Percentiles rank a stretch among this genome's conserved stretches.
Evolutionary conservation across 441 rosid genomes (phyloP).

Genomic region (Erodium trifolium): DNA sequence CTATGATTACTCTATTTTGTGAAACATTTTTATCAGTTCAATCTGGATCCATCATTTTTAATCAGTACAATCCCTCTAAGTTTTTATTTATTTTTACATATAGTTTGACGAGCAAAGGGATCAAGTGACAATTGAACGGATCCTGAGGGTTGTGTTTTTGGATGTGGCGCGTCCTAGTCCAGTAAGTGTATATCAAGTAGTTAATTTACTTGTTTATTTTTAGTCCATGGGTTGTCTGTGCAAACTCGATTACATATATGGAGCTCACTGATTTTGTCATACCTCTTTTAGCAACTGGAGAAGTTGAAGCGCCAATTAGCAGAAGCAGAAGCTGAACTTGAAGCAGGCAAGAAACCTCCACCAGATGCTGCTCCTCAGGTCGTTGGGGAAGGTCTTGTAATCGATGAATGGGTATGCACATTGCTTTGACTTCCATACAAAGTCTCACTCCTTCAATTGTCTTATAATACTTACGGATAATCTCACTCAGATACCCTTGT

Average conservation of each 20-base stretch:
- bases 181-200: constrained; percentile 29
- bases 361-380: constrained; percentile 52
- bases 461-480: background rate
- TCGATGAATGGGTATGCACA: constrained; percentile 63
- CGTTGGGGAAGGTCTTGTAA: constrained; percentile 62
- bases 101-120: constrained; percentile 69
- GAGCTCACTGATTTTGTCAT: background rate
- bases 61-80: background rate
- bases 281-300: constrained; percentile 41
- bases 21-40: background rate
- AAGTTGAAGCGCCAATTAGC: constrained; percentile 54
- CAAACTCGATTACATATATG: background rate
- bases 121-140: constrained; percentile 46
- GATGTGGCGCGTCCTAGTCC: constrained; percentile 44
- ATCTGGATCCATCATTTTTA: background rate
- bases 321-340: constrained; percentile 67
- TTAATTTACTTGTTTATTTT: background rate
- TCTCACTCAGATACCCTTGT: no score
- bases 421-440: background rate
- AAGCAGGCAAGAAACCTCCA: constrained; percentile 54
- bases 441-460: background rate
- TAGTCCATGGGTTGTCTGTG: background rate
- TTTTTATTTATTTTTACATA: constrained; percentile 6
- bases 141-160: constrained; percentile 53
- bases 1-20: background rate